Evolutionary conservation across 495 filamentous ascomycete genomes (phyloP).

Genomic region (Niebla homalea): DNA sequence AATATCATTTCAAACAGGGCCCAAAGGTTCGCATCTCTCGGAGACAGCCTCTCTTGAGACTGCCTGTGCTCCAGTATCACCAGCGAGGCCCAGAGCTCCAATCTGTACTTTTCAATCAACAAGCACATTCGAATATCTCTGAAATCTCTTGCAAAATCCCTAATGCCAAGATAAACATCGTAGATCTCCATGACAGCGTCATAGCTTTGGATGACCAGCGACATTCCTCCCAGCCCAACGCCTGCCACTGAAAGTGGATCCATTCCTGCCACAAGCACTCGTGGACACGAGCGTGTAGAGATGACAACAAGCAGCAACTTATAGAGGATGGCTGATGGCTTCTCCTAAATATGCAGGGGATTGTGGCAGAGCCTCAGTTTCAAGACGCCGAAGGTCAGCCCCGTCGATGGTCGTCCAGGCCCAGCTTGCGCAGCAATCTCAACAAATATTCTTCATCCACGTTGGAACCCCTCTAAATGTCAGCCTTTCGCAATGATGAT

Average conservation of each 20-base stretch:
- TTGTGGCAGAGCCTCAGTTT: no score
- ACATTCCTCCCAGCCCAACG: slow-evolving; percentile 8
- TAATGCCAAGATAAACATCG: slow-evolving; percentile 13
- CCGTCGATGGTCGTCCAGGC: no score
- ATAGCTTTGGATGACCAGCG: slow-evolving; percentile 12
- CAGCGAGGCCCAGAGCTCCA: slow-evolving; percentile 14
- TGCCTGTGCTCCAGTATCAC: slow-evolving; percentile 7
- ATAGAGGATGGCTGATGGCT: no score
- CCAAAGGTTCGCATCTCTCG: slow-evolving; percentile 9
- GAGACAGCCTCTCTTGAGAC: neutral
- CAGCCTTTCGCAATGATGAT: no score
- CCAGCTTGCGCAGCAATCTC: no score
- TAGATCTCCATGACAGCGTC: slow-evolving; percentile 10
- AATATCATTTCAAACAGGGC: slow-evolving; percentile 14
- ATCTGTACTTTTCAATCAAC: slow-evolving; percentile 13
- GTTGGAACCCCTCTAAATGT: no score
- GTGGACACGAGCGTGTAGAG: no score
- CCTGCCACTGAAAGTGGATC: neutral
- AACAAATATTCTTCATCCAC: no score
- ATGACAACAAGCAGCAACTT: no score
- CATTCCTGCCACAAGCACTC: no score
- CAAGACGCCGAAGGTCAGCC: no score
- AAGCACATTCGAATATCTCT: slow-evolving; percentile 13
- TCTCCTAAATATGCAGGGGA: no score
- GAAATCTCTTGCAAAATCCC: slow-evolving; percentile 15